These are phyloP conservation scores for Penicillium verrucosum DNA, from an alignment of 2,329 filamentous ascomycete genomes.

Conservation along the genomic window DNA sequence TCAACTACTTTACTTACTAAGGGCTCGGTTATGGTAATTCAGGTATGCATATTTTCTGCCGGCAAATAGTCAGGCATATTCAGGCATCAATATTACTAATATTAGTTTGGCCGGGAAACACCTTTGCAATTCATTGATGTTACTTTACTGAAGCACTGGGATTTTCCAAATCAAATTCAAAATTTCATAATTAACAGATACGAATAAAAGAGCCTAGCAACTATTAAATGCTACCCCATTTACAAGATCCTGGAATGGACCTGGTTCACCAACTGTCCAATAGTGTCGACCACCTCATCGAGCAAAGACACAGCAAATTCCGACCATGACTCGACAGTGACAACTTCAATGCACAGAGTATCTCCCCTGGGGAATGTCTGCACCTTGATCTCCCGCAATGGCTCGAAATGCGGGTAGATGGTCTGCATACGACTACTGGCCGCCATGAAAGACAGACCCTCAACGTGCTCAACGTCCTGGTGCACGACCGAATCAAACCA, in stretches of 20 bases:
- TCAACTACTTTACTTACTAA: too few relatives aligned
- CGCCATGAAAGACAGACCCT: conserved; percentile 35
- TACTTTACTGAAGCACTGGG: too few relatives aligned
- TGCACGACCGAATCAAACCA: conserved; percentile 55
- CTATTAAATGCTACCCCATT: not conserved
- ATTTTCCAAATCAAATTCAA: too few relatives aligned
- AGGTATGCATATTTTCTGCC: too few relatives aligned
- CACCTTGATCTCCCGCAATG: conserved; percentile 32
- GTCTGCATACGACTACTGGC: conserved; percentile 50
- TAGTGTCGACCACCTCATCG: conserved; percentile 42
- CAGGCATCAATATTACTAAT: too few relatives aligned
- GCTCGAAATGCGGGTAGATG: conserved; percentile 54
- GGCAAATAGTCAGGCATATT: too few relatives aligned
- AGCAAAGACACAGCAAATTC: conserved; percentile 51
- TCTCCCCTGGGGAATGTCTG: conserved; percentile 57
- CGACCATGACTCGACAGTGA: conserved; percentile 49
- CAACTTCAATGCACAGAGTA: conserved; percentile 55
- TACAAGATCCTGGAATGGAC: not conserved
- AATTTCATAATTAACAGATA: not conserved
- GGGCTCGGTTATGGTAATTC: too few relatives aligned
- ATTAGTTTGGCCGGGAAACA: too few relatives aligned
- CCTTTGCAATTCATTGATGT: too few relatives aligned
- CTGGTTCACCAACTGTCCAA: conserved; percentile 37
- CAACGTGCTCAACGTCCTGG: conserved; percentile 59
- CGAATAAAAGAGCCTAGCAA: not conserved